Evolutionary conservation across 495 filamentous ascomycete species (phyloP).

Genomic region (Podospora tetraspora): DNA sequence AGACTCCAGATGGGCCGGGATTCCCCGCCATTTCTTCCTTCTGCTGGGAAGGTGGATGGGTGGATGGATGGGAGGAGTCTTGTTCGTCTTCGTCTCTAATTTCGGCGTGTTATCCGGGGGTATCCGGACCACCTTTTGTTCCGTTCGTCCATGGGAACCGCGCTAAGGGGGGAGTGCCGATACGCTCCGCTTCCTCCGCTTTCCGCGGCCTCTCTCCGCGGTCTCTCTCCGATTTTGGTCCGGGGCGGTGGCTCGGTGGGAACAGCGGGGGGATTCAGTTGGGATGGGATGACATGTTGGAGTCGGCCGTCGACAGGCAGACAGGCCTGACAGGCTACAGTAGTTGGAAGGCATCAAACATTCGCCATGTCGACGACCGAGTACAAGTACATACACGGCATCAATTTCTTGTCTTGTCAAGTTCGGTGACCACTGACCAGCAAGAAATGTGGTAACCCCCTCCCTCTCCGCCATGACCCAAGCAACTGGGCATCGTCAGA

Average conservation of each 20-base stretch:
- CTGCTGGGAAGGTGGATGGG: neutral
- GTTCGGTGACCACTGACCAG: too few species aligned
- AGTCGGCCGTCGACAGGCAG: too few species aligned
- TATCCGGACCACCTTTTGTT: neutral
- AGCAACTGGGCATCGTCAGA: conserved; percentile 9
- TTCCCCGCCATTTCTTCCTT: neutral
- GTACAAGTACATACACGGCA: too few species aligned
- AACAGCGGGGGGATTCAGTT: too few species aligned
- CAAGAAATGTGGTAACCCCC: neutral
- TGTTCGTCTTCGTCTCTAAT: neutral
- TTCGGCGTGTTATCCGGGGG: neutral
- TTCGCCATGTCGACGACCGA: neutral
- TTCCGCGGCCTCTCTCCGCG: too few species aligned
- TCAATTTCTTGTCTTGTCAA: too few species aligned
- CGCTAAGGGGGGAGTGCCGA: neutral
- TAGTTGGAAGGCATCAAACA: too few species aligned
- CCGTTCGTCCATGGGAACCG: neutral
- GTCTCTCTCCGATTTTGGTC: neutral
- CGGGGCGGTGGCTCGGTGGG: too few species aligned
- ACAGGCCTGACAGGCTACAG: too few species aligned
- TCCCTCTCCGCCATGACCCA: neutral
- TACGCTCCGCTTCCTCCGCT: neutral
- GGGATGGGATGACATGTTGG: too few species aligned
- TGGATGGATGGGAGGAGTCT: too few species aligned
- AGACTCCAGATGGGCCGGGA: neutral